These are phyloP conservation scores for Alternaria hordeiaustralica DNA, from an alignment of 2,329 filamentous ascomycete species.

Conservation along the genomic window DNA sequence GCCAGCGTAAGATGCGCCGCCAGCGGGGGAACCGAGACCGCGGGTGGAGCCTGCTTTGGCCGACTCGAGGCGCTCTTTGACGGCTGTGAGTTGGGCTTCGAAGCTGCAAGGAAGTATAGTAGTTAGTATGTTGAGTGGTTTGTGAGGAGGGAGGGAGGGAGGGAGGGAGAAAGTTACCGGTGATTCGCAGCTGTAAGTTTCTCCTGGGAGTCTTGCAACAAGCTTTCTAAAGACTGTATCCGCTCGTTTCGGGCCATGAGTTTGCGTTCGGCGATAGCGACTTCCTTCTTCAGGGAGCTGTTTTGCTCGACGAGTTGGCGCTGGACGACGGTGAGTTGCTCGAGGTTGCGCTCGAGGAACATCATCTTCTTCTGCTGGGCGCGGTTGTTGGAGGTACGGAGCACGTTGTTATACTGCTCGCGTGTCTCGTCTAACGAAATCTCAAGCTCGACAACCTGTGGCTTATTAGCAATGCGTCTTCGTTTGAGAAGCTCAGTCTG, in stretches of 20 bases:
- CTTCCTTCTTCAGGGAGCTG: constrained; percentile 93
- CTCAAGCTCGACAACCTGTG: constrained; percentile 84
- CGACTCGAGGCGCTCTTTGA: constrained; percentile 96
- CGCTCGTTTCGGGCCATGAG: constrained; percentile 95
- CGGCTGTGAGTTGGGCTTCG: constrained; percentile 93
- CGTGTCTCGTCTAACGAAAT: constrained; percentile 96
- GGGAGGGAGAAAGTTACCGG: constrained; percentile 70
- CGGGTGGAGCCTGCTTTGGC: constrained; percentile 91
- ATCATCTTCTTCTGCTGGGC: constrained; percentile 99
- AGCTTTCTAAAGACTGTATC: constrained; percentile 88
- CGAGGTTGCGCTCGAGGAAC: constrained; percentile 96
- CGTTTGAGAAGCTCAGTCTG: constrained; percentile 15
- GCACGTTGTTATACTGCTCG: constrained; percentile 98
- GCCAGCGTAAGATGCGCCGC: constrained; percentile 65
- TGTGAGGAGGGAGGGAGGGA: neutral
- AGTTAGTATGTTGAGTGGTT: constrained; percentile 5
- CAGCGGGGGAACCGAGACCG: constrained; percentile 71
- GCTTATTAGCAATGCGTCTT: constrained; percentile 24
- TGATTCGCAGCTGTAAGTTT: constrained; percentile 97
- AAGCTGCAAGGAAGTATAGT: constrained; percentile 66
- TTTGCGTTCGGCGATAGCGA: constrained; percentile 97
- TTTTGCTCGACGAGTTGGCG: constrained; percentile 98
- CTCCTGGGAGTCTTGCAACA: constrained; percentile 97
- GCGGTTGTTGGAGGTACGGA: constrained; percentile 95
- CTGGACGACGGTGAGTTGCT: constrained; percentile 97